phyloP scores from a whole-genome alignment of 2,329 filamentous ascomycete species.

The Penicillium sumatraense region DNA sequence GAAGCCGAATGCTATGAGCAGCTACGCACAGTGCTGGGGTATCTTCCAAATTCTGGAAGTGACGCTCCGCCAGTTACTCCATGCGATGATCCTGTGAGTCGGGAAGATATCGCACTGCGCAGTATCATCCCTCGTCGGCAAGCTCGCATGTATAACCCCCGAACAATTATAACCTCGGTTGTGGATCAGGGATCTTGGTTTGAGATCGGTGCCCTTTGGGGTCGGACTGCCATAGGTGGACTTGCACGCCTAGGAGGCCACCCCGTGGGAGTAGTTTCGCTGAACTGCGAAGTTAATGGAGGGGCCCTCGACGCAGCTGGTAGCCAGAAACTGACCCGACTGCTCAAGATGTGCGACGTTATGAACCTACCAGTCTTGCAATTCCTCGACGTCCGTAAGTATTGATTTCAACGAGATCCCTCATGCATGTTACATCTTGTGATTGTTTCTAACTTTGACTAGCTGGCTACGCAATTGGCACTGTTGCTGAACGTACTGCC shows the following conservation, averaged over 20 bases:
- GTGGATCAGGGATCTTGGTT: constrained; percentile 64
- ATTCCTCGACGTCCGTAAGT: constrained; percentile 63
- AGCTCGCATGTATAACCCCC: constrained; percentile 64
- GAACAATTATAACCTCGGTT: constrained; percentile 61
- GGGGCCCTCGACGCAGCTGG: constrained; percentile 66
- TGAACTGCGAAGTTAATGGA: constrained; percentile 65
- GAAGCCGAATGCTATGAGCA: constrained; percentile 68
- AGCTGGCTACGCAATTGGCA: constrained; percentile 67
- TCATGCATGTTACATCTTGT: too few relatives aligned
- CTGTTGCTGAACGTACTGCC: constrained; percentile 64
- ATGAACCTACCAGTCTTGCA: constrained; percentile 69
- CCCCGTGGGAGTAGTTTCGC: constrained; percentile 63
- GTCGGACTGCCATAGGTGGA: constrained; percentile 64
- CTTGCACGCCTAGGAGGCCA: constrained; percentile 62
- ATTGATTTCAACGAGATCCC: not conserved
- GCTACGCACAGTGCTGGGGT: constrained; percentile 60
- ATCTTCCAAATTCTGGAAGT: constrained; percentile 62
- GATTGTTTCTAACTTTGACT: not conserved
- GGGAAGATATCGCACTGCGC: constrained; percentile 55
- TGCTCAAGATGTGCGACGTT: constrained; percentile 67
- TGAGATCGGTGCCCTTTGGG: constrained; percentile 68
- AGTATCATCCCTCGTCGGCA: constrained; percentile 62
- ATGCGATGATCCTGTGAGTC: constrained; percentile 54
- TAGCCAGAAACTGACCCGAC: constrained; percentile 63
- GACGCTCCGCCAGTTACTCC: constrained; percentile 57